Evolutionary conservation across 768 basidiomycete genomes (phyloP), one percentile per base, ranked within the genome.

Genomic region (Rhodotorula graminis): DNA sequence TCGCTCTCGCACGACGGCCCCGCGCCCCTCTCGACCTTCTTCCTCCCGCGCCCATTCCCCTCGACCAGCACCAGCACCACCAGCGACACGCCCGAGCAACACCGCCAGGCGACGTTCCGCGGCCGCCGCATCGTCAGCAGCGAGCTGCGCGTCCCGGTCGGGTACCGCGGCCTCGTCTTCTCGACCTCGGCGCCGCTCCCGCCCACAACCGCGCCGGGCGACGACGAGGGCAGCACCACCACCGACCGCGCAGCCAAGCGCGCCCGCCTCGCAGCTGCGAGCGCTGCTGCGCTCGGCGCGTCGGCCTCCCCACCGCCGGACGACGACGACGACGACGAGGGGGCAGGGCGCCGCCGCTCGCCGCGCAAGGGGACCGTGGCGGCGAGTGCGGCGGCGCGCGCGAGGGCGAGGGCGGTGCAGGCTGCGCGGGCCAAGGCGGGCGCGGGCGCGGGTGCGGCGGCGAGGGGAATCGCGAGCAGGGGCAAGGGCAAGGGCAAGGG

Each of bases 21-120:
- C 29, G 63, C 67, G 1, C 71, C 63, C 4, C 47, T 72, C 71
- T 61, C 67, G 19, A 59, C 50, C 63, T 72, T 50, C 67, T 72
- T 72, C 53, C 71, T 46, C 15, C 71, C 71, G 10, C 71, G 71
- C 11, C 52, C 67, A 0, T 72, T 61, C 67, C 31, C 21, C 58
- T 16, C 31, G 10, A 18, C 19, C 60, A 16, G 23, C 55, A 23
- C 15, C 3, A 14, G 11, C 44, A 9, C 18, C 49, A 0, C 2
- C 23, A 10, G 12, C 25, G 0, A 29, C 47, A 27, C n/a, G 56
- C 33, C 0, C 25, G 16, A 46, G 31, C 6, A 1, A 33, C 71
- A 72, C 44, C 50, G 67, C 0, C 71, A 72, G 59, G 71, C 63
- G 8, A 57, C 62, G 21, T 72, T 72, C 29, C 23, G 71, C 27